phyloP scores from a whole-genome alignment of 306 rosid species.

The Glycine latifolia region DNA sequence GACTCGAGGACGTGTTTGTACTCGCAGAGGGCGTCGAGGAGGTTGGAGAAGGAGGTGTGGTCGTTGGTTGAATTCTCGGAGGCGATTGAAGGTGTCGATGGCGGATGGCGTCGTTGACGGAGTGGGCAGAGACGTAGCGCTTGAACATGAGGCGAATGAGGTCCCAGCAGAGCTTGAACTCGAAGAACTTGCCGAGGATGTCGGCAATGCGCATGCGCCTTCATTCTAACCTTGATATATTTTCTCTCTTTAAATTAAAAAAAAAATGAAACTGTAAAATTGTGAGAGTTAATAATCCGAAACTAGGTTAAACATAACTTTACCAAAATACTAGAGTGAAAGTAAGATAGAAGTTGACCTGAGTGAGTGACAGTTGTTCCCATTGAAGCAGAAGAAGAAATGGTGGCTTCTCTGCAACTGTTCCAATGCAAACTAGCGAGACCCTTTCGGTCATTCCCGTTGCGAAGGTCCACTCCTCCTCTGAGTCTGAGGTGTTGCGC shows the following conservation, averaged over 20 bases:
- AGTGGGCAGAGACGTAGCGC: constrained; percentile 76
- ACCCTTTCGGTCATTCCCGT: constrained; percentile 27
- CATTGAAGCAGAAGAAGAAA: neutral
- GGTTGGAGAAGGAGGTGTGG: constrained; percentile 66
- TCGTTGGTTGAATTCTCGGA: constrained; percentile 69
- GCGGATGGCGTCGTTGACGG: constrained; percentile 76
- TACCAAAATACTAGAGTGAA: no score
- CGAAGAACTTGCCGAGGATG: constrained; percentile 85
- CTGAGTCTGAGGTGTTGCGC: constrained; percentile 56
- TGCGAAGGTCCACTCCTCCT: constrained; percentile 45
- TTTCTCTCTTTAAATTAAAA: no score
- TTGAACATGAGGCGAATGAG: constrained; percentile 71
- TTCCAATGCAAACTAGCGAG: constrained; percentile 44
- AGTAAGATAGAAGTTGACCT: no score
- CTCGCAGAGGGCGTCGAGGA: constrained; percentile 85
- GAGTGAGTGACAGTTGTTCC: no score
- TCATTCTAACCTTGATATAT: no score
- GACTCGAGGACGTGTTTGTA: constrained; percentile 83
- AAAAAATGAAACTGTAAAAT: no score
- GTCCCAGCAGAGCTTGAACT: constrained; percentile 72
- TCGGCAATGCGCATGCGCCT: constrained; percentile 60
- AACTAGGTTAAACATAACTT: no score
- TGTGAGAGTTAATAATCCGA: no score
- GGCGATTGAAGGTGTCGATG: constrained; percentile 59
- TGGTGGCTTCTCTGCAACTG: constrained; percentile 68